Base-by-base conservation (phyloP, 148 eudicot species). In the Polygonum maritimum region DNA sequence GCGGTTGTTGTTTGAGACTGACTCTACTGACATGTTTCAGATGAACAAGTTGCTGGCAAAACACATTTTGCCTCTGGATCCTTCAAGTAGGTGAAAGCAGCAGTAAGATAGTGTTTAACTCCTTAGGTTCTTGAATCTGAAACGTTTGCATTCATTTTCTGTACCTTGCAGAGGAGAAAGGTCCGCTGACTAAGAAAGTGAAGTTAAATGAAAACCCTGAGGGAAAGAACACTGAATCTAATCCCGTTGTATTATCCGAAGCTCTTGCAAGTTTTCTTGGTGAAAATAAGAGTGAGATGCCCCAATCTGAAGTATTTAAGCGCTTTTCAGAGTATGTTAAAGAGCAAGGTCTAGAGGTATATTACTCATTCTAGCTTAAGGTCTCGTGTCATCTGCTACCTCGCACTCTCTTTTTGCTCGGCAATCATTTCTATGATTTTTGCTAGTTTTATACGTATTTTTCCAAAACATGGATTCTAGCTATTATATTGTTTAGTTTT, bases 31-130 rank as follows among this genome's bases (percentile, higher is more conserved):
- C 75, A 85, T 82, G 85, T 85, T 85, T 82, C 82, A 82, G 82
- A 85, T 85, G 88, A 85, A 85, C 80, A 85, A 82, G 82, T 79
- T 85, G 41, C 84, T 85, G 76, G 73, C 88, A 71, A 85, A 82
- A 38, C 88, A 85, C 74, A 85, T 85, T 45, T 65, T 80, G 33
- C 80, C 82, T 33, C 84, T 82, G 75, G 72, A 81, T 40, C 74
- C 87, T 54, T 21, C 74, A 73, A 81, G 85, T 86, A 77, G 39
- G 82, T 71, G 57, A 62, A 10, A 40, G 48, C 19, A 51, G 39
- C 33, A n/a, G 41, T 60, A 5, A 65, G 8, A 36, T 33, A 58
- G 36, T 78, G 5, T 58, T 11, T 44, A 4, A 18, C 16, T 26
- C 21, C 10, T 63, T 3, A 26, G 18, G 9, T 14, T 41, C 57